Conservation (phyloP, 2,329 filamentous ascomycete genomes). For the Thermochaetoides dissita region DNA sequence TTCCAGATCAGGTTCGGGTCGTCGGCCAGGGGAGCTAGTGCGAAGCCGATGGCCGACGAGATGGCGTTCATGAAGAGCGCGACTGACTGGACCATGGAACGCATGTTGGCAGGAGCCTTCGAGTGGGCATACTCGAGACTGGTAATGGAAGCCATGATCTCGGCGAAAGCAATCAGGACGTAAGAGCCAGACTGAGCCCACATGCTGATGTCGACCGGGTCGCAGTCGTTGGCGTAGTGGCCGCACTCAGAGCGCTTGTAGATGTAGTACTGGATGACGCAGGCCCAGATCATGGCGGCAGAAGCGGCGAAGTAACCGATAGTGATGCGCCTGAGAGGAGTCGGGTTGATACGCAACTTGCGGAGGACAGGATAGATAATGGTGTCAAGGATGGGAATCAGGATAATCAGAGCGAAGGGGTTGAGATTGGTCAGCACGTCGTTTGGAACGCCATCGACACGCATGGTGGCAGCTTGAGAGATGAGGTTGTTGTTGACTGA, state of each 20-base stretch:
- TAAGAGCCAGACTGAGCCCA: constrained; percentile 42
- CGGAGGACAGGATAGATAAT: constrained; percentile 55
- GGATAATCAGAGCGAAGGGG: constrained; percentile 58
- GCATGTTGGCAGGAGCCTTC: constrained; percentile 65
- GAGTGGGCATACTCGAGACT: constrained; percentile 63
- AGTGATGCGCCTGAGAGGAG: constrained; percentile 63
- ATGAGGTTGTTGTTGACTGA: constrained; percentile 42
- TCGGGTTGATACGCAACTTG: constrained; percentile 50
- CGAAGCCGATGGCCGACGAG: constrained; percentile 54
- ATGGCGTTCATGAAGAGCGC: constrained; percentile 57
- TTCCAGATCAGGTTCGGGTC: constrained; percentile 64
- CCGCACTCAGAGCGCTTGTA: constrained; percentile 52
- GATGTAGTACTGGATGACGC: constrained; percentile 44
- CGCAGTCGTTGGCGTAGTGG: constrained; percentile 25
- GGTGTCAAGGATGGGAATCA: constrained; percentile 57
- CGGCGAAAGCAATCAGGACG: constrained; percentile 33
- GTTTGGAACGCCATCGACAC: constrained; percentile 58
- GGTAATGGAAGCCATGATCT: constrained; percentile 37
- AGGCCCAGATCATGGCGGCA: constrained; percentile 43
- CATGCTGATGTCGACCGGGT: constrained; percentile 44
- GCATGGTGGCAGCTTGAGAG: constrained; percentile 51
- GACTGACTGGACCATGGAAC: constrained; percentile 54
- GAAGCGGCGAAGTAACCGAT: constrained; percentile 52
- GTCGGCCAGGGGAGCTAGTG: constrained; percentile 23
- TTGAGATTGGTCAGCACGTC: constrained; percentile 64